Evolutionary conservation across 2,329 filamentous ascomycete genomes (phyloP), one percentile per base, ranked within the genome.

Genomic region (Chaetomium sp.): DNA sequence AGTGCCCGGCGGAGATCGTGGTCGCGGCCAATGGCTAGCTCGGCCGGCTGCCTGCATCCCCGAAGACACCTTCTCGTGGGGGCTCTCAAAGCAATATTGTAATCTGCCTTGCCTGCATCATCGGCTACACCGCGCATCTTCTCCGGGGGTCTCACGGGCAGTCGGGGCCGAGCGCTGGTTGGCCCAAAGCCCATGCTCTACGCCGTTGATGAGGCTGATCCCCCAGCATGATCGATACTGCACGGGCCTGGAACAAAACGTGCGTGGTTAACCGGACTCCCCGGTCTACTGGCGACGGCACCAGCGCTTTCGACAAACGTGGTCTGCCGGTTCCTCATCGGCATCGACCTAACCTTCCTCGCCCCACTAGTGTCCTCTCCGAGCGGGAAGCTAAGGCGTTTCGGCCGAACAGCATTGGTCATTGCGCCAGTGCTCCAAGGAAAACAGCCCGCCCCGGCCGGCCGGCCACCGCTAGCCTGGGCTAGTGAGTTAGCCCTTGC

Each of bases 361-460:
- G 35, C 55, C n/a, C 29, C 35, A 63, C 56, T 19, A 57, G 38
- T 23, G 56, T 23, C 5, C 31, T 45, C 10, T 42, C 31, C 16
- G 31, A 25, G 23, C 50, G 54, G 31, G 4, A 27, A 29, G 50
- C 21, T 45, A 42, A 23, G 42, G 8, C 13, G 13, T 31, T 55
- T 33, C 55, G 62, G 55, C 56, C 55, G 49, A 63, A 63, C 42
- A 45, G 5, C 21, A 6, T 35, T 35, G 38, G 56, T 42, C 49
- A 16, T 54, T 51, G 60, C 60, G 45, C 45, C 45, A 5, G 54
- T 38, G 31, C 45, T 27, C 54, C 23, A 49, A 4, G 6, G 19
- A 47, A 45, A 27, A 8, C 3, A 16, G 19, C 13, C 49, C 12
- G 45, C n/a, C 1, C 27, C 13, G 35, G 35, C 25, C 38, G 51